phyloP scores from a whole-genome alignment of 2,329 filamentous ascomycete species.

The Helotiales sp. region DNA sequence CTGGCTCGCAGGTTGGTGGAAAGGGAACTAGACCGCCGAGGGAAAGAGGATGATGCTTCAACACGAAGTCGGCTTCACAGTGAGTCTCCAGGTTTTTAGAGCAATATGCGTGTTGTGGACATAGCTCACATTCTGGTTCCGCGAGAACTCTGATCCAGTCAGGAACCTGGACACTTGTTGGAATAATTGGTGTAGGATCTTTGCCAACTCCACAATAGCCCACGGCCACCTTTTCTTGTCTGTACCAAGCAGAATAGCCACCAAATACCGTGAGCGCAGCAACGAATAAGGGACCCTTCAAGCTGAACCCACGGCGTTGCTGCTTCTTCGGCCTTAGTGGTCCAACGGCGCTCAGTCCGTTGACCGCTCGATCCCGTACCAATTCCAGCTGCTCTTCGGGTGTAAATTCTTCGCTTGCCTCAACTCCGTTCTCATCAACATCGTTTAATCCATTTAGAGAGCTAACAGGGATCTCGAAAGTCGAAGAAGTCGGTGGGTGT shows the following conservation, averaged over 20 bases:
- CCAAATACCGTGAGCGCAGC: conserved; percentile 72
- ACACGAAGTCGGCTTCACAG: conserved; percentile 87
- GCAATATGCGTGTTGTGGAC: conserved; percentile 89
- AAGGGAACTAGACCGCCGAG: conserved; percentile 81
- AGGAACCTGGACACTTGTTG: conserved; percentile 66
- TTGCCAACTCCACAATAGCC: conserved; percentile 91
- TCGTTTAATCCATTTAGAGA: conserved; percentile 48
- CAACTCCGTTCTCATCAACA: conserved; percentile 54
- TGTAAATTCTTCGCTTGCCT: conserved; percentile 90
- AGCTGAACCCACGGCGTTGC: conserved; percentile 52
- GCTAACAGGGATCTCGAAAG: conserved; percentile 61
- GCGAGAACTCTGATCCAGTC: conserved; percentile 72
- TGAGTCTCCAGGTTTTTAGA: conserved; percentile 75
- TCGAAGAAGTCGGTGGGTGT: conserved; percentile 58
- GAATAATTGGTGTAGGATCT: conserved; percentile 52
- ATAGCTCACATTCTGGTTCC: conserved; percentile 85
- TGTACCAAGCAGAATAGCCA: conserved; percentile 81
- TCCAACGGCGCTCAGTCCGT: conserved; percentile 54
- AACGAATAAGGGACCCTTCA: conserved; percentile 71
- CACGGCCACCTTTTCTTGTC: conserved; percentile 94
- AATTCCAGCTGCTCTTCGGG: conserved; percentile 86
- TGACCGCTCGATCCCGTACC: conserved; percentile 67
- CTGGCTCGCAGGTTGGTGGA: conserved; percentile 90
- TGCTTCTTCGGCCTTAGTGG: conserved; percentile 49
- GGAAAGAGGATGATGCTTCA: conserved; percentile 82